Evolutionary conservation across 345 rosid genomes (phyloP), one percentile per base, ranked within the genome.

Genomic region (Barbarea vulgaris): DNA sequence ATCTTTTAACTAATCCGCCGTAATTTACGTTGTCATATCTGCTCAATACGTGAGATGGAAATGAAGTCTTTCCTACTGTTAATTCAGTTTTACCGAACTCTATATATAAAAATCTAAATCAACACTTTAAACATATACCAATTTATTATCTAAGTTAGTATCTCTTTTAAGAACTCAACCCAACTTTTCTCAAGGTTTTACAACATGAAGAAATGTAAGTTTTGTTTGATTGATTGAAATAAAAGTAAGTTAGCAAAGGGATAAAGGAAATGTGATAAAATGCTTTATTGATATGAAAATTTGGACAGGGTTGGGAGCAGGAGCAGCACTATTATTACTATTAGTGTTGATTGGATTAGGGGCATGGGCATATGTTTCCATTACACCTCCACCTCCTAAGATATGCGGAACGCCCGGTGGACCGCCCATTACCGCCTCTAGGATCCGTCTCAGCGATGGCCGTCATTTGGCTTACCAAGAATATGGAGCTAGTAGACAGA

Each of bases 391-490:
- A 63, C 69, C 77, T 30, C 73, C 91, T n/a, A 84, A 70, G 77
- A 69, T 11, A 57, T 73, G 81, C 1, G 93, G 89, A 42, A 69
- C 88, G 3, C 84, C 75, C 4, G 83, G 75, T 67, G 89, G 87
- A 9, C 89, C 85, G 8, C 73, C 85, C 28, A 57, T 87, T 13
- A 85, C 88, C 39, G 83, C 87, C 19, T 77, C 87, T 3, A 80
- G 93, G 78, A 80, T 84, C 72, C 79, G 79, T 74, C 86, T 89
- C 15, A 73, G 77, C 62, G 88, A 87, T 77, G 88, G 93, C 19
- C 86, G 93, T 62, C 65, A 79, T 63, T 77, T 89, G 27, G 88
- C 91, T 53, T 87, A 87, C 77, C 59, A 79, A 76, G 93, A 89
- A 70, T 60, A 83, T 39, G 91, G 91, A 53, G 82, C 72, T 44